Percentiles rank a stretch among this genome's conserved stretches.
Evolutionary conservation across 345 rosid genomes (phyloP).

Genomic region (Psidium guajava): DNA sequence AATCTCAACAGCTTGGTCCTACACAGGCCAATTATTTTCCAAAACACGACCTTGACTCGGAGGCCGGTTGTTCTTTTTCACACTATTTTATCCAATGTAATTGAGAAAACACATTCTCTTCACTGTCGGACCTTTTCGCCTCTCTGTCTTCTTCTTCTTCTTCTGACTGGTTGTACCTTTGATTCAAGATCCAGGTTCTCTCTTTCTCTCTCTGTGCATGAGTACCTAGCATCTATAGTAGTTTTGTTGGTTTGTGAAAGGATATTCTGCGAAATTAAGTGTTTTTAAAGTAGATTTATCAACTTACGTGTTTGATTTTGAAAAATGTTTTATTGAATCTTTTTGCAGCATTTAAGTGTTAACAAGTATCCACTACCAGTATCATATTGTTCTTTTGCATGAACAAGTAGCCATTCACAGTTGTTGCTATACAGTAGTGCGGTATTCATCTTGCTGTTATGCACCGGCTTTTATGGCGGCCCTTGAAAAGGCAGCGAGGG

Average conservation of each 20-base stretch:
- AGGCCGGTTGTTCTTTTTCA: no score
- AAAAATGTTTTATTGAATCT: not conserved
- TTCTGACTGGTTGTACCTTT: no score
- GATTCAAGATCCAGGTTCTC: no score
- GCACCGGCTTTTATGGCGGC: not conserved
- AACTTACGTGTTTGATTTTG: not conserved
- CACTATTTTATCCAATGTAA: no score
- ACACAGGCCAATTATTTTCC: not conserved
- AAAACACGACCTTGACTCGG: not conserved
- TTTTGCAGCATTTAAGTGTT: not conserved
- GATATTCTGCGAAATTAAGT: not conserved
- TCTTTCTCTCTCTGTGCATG: no score
- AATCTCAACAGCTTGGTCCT: not conserved
- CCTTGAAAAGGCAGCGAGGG: not conserved
- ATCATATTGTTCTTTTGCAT: not conserved
- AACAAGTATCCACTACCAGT: not conserved
- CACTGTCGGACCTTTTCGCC: no score
- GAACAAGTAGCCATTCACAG: not conserved
- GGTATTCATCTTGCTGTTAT: not conserved
- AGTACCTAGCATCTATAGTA: not conserved
- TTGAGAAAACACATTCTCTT: no score
- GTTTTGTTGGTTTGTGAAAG: not conserved
- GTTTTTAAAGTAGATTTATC: not conserved
- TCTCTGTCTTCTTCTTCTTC: no score
- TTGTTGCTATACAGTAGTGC: not conserved